Base-by-base conservation (phyloP, 192 early-diverging fungal species). In the Rhizophagus clarus region DNA sequence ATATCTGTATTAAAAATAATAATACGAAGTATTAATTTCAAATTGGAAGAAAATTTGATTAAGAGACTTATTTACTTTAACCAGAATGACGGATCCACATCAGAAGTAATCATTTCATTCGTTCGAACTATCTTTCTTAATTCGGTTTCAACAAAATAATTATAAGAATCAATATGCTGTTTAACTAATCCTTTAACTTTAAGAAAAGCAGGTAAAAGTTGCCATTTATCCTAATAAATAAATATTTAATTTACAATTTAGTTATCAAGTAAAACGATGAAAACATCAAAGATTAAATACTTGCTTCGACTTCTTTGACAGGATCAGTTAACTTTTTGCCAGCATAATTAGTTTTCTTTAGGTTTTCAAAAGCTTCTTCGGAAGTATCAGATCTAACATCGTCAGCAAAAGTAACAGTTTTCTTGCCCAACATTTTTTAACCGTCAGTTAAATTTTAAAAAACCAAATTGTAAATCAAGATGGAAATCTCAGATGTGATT, bases 81-180 rank as follows among this genome's bases (percentile, higher is more conserved):
- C 83, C 92, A 98, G 76, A 99, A 99, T 69, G 89, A 79, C 29
- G 96, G 96, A 83, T 99, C 97, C 1, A 97, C 93, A 82, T 99
- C 98, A 3, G 94, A 96, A 10, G 90, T 93, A 29, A 99, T 92
- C 76, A 90, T 91, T 80, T 93, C 90, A 85, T 97, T 99, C 11
- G 97, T 95, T 81, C 92, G 87, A 76, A 99, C 90, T 76, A 99
- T 99, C 81, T 97, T 94, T 84, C 96, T 93, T 74, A 99, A 85
- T 71, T 97, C 98, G 7, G 94, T 93, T 79, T 98, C 93, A 76
- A 99, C 89, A 88, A 98, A 99, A 84, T 97, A 98, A 88, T 99
- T 97, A 87, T 97, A 99, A 10, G 98, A 99, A 85, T 99, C 98
- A 78, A 98, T 92, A 84, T 99, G 98, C 84, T 99, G 98, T 85